These are phyloP conservation scores for Ceratobasidium sp. DNA, from an alignment of 1,284 basidiomycete species.

Conservation along the genomic window DNA sequence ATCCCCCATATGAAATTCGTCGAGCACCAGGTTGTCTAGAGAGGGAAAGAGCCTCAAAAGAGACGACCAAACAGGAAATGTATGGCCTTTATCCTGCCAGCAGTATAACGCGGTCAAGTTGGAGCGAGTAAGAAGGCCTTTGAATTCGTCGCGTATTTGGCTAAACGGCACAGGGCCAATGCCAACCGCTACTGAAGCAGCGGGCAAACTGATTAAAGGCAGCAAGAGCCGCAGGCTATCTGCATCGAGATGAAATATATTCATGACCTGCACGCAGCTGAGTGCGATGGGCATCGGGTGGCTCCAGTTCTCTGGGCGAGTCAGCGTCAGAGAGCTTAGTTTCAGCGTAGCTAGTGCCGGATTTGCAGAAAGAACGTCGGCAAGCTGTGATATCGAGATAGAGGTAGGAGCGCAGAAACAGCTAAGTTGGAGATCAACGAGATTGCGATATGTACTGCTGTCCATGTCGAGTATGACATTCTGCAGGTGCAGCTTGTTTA, in stretches of 20 bases:
- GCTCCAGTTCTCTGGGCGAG: background rate
- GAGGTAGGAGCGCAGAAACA: background rate
- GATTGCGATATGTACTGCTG: slow-evolving; percentile 3
- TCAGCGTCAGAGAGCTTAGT: background rate
- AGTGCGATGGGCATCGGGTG: background rate
- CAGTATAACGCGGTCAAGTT: background rate
- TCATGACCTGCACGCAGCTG: background rate
- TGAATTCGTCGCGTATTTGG: background rate
- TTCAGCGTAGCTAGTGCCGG: background rate
- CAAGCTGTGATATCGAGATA: background rate
- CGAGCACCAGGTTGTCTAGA: background rate
- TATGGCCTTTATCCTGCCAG: background rate
- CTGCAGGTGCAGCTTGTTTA: background rate
- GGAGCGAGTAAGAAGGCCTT: background rate
- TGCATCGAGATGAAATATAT: background rate
- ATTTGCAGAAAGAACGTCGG: background rate
- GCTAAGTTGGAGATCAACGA: slow-evolving; percentile 15
- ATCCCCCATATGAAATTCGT: background rate
- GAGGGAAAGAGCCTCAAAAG: background rate
- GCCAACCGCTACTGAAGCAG: background rate
- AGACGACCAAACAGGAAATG: background rate
- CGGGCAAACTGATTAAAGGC: background rate
- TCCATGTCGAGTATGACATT: background rate
- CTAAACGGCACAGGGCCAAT: background rate
- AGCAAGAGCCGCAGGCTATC: background rate